Evolutionary conservation across 129 eudicot genomes (phyloP), one percentile per base, ranked within the genome.

Genomic region (Pseudognaphalium luteoalbum): DNA sequence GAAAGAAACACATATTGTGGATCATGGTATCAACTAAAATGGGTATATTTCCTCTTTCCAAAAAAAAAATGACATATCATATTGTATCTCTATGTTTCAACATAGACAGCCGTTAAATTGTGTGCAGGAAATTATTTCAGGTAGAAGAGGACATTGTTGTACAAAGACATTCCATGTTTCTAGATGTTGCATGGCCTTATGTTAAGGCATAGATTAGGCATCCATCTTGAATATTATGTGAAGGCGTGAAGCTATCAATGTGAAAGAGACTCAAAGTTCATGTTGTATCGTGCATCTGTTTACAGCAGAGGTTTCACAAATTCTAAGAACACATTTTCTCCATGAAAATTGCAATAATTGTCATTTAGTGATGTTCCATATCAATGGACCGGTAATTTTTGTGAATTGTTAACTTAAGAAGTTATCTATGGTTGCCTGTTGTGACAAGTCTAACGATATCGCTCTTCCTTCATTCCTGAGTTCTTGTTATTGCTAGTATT

Each of bases 71-170:
- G 28, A 22, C 56, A 1, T 16, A 33, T 19, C 25, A 51, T 30
- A 59, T 35, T 5, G 30, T 30, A 17, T 66, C 11, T 51, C 21
- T 62, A 42, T 28, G 52, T 41, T 58, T 60, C 4, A 77, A 60
- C 16, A 39, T 3, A 21, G 5, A 47, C 16, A 63, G 22, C 15
- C 33, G 15, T 71, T 50, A 22, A 51, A 62, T 62, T 79, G 16
- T 79, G 16, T 71, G 82, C 77, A 79, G 77, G 72, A 66, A 66
- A 34, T 67, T 34, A 16, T n/a, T 29, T 30, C 54, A 15, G 11
- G 28, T 42, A 17, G 41, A 67, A 77, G 33, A 41, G 11, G 70
- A 29, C 68, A 77, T 57, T 57, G 41, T 77, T 77, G 57, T 39
- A 56, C 50, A 63, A 69, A 69, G 25, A 69, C n/a, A 57, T 22